These are phyloP conservation scores for Saraca asoca DNA, from an alignment of 331 rosid species.

Conservation along the genomic window DNA sequence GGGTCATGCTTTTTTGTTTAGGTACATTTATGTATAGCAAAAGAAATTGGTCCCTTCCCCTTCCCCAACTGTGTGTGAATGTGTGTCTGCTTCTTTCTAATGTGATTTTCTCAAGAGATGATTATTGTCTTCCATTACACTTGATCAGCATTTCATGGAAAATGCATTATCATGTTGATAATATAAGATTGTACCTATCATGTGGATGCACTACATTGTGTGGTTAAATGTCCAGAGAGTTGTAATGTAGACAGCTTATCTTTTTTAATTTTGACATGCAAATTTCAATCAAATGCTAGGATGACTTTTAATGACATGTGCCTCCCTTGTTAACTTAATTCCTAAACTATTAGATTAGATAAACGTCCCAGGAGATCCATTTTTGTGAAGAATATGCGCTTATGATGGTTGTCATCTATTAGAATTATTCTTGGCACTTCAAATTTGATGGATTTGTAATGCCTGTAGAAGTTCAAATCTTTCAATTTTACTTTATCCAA, in stretches of 20 bases:
- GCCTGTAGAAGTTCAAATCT: constrained; percentile 29
- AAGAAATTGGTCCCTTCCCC: constrained; percentile 10
- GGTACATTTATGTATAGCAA: constrained; percentile 15
- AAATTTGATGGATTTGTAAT: constrained; percentile 31
- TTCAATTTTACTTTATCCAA: constrained; percentile 42
- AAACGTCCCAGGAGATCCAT: constrained; percentile 39
- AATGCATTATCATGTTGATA: constrained; percentile 29
- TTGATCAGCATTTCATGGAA: constrained; percentile 14
- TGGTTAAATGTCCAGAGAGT: constrained; percentile 24
- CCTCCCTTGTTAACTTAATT: constrained; percentile 26
- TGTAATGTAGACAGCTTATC: constrained; percentile 5
- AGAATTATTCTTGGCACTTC: constrained; percentile 36
- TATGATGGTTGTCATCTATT: constrained; percentile 34
- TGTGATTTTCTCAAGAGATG: constrained; percentile 19
- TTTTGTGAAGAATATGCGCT: constrained; percentile 41
- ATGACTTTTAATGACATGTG: constrained; percentile 16
- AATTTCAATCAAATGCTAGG: constrained; percentile 21
- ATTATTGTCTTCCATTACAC: constrained; percentile 26
- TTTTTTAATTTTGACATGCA: constrained; percentile 15
- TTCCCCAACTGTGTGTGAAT: constrained; percentile 22
- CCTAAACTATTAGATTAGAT: too few species aligned
- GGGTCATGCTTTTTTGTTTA: constrained; percentile 19
- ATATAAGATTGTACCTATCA: not conserved
- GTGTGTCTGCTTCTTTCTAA: not conserved
- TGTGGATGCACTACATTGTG: not conserved